Conservation (phyloP, 352 stramenopile genomes). For the Phytophthora hybrid region DNA sequence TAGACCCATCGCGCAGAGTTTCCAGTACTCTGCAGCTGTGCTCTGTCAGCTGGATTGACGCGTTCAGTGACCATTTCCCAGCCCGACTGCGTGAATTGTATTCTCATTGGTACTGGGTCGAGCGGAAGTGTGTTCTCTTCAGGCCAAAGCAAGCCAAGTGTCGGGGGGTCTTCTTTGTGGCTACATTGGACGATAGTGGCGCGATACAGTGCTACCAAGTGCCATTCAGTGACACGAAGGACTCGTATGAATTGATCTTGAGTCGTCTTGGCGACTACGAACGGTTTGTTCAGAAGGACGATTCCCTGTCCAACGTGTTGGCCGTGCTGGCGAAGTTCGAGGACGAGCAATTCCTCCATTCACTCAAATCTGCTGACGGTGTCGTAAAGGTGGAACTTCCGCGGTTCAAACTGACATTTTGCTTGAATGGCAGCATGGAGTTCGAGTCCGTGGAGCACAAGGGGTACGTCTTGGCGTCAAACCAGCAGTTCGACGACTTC, state of each 20-base stretch:
- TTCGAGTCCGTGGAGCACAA: background rate
- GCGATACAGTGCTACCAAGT: constrained; percentile 44
- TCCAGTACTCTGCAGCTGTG: constrained; percentile 48
- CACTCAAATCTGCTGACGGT: background rate
- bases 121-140: constrained; percentile 50
- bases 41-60: constrained; percentile 31
- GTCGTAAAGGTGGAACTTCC: background rate
- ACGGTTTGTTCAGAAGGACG: constrained; percentile 31
- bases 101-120: constrained; percentile 64
- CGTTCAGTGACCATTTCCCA: constrained; percentile 35
- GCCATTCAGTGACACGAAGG: constrained; percentile 30
- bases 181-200: constrained; percentile 22
- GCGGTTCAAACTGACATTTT: constrained; percentile 8
- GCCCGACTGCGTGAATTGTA: constrained; percentile 40
- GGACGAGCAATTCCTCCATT: constrained; percentile 7
- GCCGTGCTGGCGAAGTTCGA: constrained; percentile 52
- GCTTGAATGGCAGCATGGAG: background rate
- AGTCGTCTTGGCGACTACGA: constrained; percentile 27
- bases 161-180: constrained; percentile 34
- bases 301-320: background rate
- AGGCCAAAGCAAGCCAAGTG: constrained; percentile 27
- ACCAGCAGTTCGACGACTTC: constrained; percentile 53
- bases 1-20: background rate
- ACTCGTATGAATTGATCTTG: constrained; percentile 25
- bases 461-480: constrained; percentile 41